Evolutionary conservation across 2,329 filamentous ascomycete species (phyloP).

Genomic region (Beauveria varroae): DNA sequence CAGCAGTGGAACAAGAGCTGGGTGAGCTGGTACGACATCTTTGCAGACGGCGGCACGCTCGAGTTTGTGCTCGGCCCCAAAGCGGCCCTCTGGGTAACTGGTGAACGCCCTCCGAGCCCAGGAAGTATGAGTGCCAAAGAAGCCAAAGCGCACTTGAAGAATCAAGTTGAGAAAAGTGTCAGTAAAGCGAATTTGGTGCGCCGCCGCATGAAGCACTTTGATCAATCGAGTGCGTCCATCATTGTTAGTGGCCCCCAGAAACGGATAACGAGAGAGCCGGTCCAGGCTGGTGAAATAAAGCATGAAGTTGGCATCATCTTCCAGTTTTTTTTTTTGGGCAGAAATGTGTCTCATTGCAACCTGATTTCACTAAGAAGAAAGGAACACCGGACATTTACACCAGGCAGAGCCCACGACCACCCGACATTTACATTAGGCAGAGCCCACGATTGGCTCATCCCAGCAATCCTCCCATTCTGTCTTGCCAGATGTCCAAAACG

Average conservation of each 20-base stretch:
- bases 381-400: neutral
- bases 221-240: too few relatives aligned
- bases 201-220: too few relatives aligned
- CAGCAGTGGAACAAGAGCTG: constrained; percentile 54
- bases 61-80: constrained; percentile 55
- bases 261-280: too few relatives aligned
- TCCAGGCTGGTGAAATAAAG: too few relatives aligned
- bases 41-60: constrained; percentile 53
- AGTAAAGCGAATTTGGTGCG: too few relatives aligned
- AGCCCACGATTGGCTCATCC: neutral
- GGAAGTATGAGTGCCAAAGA: constrained; percentile 25
- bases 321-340: too few relatives aligned
- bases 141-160: constrained; percentile 13
- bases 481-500: neutral
- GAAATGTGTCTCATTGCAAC: too few relatives aligned
- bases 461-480: neutral
- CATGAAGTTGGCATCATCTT: too few relatives aligned
- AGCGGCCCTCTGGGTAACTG: constrained; percentile 49
- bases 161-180: neutral
- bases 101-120: constrained; percentile 53
- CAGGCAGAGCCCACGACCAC: too few relatives aligned
- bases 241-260: too few relatives aligned
- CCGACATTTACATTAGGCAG: neutral
- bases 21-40: constrained; percentile 60
- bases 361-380: neutral